phyloP scores from a whole-genome alignment of 2,329 filamentous ascomycete species.

The Paraphaeosphaeria minitans region DNA sequence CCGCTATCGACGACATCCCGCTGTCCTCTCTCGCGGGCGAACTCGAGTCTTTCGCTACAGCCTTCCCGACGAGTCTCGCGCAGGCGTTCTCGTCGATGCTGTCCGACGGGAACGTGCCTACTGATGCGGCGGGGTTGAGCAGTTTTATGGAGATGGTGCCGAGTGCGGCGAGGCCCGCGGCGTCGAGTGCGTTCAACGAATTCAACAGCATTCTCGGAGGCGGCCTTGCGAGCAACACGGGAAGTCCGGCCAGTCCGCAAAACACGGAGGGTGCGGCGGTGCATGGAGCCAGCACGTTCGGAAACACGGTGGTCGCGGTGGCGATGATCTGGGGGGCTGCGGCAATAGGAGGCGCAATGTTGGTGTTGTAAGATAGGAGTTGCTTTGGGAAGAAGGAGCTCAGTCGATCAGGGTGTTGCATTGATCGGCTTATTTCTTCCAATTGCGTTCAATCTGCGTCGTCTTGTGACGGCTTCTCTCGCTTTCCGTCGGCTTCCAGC shows the following conservation, averaged over 20 bases:
- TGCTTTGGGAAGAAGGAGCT: background rate
- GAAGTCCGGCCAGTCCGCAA: background rate
- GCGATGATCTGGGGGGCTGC: slow-evolving; percentile 3
- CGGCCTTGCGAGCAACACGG: background rate
- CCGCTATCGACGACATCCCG: background rate
- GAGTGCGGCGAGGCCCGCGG: background rate
- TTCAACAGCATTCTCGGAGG: background rate
- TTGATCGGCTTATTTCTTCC: background rate
- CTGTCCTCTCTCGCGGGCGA: background rate
- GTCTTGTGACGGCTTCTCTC: background rate
- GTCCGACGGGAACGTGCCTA: background rate
- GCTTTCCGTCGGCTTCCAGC: background rate
- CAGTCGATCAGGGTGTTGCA: background rate
- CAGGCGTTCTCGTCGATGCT: background rate
- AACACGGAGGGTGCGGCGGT: background rate
- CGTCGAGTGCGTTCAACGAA: background rate
- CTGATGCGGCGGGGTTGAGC: background rate
- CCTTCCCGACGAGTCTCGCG: background rate
- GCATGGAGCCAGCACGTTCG: background rate
- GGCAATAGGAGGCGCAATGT: background rate
- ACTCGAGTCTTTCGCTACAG: background rate
- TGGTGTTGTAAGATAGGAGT: background rate
- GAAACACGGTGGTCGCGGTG: slow-evolving; percentile 1
- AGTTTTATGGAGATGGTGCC: background rate
- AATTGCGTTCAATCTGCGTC: background rate